These are phyloP conservation scores for Leccinum truebloodii DNA, from an alignment of 768 basidiomycete genomes.

Conservation along the genomic window DNA sequence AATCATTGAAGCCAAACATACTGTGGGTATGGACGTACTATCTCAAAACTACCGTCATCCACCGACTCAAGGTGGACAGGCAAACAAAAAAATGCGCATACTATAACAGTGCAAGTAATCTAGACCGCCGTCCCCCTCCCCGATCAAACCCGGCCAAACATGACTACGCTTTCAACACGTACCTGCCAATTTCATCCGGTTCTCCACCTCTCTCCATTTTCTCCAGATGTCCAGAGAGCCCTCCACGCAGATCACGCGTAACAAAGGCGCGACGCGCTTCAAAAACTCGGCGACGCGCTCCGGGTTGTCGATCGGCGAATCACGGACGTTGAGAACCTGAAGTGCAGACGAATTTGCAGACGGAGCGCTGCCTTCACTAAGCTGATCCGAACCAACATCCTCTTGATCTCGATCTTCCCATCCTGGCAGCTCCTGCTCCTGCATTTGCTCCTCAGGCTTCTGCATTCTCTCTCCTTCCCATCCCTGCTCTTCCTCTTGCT, in stretches of 20 bases:
- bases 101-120: conserved; percentile 7
- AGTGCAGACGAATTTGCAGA: conserved; percentile 10
- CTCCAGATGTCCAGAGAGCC: conserved; percentile 30
- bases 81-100: background rate
- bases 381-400: background rate
- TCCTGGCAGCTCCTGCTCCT: background rate
- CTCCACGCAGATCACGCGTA: conserved; percentile 29
- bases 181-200: conserved; percentile 18
- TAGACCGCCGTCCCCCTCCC: background rate
- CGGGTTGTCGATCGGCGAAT: conserved; percentile 29
- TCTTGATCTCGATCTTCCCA: background rate
- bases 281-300: conserved; percentile 29
- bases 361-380: background rate
- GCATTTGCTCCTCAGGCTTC: background rate
- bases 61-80: background rate
- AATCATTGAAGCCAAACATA: background rate
- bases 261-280: conserved; percentile 22
- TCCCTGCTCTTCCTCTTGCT: background rate
- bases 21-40: background rate
- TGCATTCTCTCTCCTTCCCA: background rate
- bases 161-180: background rate
- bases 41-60: background rate
- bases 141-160: too few species aligned
- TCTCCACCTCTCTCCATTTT: conserved; percentile 31
- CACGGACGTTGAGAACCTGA: conserved; percentile 29